Base-by-base conservation (phyloP, 306 rosid genomes). In the Prunus armeniaca region DNA sequence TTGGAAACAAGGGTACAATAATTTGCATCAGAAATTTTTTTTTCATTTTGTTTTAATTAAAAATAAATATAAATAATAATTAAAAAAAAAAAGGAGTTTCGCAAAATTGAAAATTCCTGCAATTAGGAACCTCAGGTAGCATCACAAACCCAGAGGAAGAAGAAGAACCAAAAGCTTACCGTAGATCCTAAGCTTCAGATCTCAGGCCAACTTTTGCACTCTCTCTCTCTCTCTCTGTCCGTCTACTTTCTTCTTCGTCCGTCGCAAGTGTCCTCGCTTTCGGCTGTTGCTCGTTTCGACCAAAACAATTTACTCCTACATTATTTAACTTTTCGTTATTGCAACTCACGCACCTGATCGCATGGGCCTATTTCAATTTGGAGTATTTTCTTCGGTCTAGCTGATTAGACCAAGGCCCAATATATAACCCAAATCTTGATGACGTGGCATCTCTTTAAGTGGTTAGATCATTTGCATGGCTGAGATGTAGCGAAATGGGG, bases 141-240 rank as follows among this genome's bases (percentile, higher is more conserved):
- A 49, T 4, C 74, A 4, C 14, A 28, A 67, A 63, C 14, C 45
- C 19, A 38, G 17, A 25, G n/a, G 43, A 25, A 50, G 41, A 34
- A 69, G 45, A 69, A 51, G 25, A 2, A 58, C 17, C 28, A 11
- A 70, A 54, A 63, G 43, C 75, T 55, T 52, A 71, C 75, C 64
- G 64, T 43, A 71, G 64, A 69, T 28, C 12, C 13, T 51, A 11
- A 41, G 50, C 13, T 71, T 71, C 64, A 52, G 75, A 71, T 71
- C 75, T 30, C 63, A 30, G 75, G 14, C 46, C 62, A 30, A 22
- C n/a, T 50, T 30, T 12, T 8, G 38, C 65, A 13, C 19, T 7
- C 28, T 6, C 62, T 0, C 47, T 20, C 4, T 14, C 1, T 46
- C 3, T 25, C 43, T 20, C 4, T 56, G 2, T 57, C 43, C 9